Conservation (phyloP, 495 filamentous ascomycete species). For the Aspergillus incahuasiensis region DNA sequence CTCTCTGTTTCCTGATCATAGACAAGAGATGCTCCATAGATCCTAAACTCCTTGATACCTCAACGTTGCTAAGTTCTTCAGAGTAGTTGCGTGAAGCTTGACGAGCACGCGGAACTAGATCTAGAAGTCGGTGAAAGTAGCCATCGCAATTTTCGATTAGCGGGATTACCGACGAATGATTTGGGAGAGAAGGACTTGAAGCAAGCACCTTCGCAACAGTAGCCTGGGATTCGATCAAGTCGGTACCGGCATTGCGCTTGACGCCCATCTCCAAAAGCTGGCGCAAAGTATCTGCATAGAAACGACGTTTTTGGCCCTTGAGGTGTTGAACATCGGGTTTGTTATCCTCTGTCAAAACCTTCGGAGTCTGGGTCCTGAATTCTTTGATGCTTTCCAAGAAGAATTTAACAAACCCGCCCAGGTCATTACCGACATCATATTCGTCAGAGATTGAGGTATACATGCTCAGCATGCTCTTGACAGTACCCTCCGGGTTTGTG, state of each 20-base stretch:
- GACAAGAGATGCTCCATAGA: slow-evolving; percentile 78
- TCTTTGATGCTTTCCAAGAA: slow-evolving; percentile 63
- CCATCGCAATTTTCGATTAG: slow-evolving; percentile 50
- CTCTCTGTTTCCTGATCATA: slow-evolving; percentile 63
- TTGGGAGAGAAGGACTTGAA: slow-evolving; percentile 34
- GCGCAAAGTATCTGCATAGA: slow-evolving; percentile 83
- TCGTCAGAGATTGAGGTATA: slow-evolving; percentile 47
- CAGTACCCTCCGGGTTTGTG: slow-evolving; percentile 61
- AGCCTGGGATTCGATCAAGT: slow-evolving; percentile 64
- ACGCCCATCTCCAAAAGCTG: slow-evolving; percentile 83
- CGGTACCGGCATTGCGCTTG: slow-evolving; percentile 66
- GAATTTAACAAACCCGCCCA: slow-evolving; percentile 62
- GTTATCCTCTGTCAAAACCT: slow-evolving; percentile 72
- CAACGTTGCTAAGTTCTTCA: slow-evolving; percentile 73
- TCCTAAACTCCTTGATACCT: slow-evolving; percentile 71
- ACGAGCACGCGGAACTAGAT: slow-evolving; percentile 63
- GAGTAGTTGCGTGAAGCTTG: slow-evolving; percentile 64
- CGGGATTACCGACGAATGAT: slow-evolving; percentile 16
- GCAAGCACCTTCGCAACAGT: slow-evolving; percentile 65
- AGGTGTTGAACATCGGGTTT: slow-evolving; percentile 76
- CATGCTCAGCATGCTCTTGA: slow-evolving; percentile 55
- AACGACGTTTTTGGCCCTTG: slow-evolving; percentile 83
- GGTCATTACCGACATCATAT: slow-evolving; percentile 53
- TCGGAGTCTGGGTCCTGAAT: slow-evolving; percentile 76
- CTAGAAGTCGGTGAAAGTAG: slow-evolving; percentile 73